These are phyloP conservation scores for Pythium graminicola DNA, from an alignment of 352 stramenopile genomes.

Conservation along the genomic window DNA sequence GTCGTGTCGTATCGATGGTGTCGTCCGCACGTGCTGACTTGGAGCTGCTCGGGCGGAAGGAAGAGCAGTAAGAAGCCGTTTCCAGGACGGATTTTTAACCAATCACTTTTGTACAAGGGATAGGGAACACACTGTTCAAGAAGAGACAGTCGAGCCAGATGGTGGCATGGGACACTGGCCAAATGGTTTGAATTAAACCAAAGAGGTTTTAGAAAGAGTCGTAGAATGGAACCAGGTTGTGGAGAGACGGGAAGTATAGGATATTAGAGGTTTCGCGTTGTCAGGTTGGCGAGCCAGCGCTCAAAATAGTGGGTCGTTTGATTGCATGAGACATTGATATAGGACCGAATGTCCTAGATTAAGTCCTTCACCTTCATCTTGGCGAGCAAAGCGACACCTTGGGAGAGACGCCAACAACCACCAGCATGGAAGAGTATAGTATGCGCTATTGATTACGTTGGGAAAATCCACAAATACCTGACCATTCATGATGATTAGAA, in stretches of 20 bases:
- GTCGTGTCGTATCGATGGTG: background rate
- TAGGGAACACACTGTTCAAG: background rate
- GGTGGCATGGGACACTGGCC: background rate
- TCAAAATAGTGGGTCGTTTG: slow-evolving; percentile 2
- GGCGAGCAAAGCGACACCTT: background rate
- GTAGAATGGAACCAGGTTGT: too few relatives aligned
- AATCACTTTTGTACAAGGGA: background rate
- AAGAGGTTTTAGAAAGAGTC: too few relatives aligned
- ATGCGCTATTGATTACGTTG: background rate
- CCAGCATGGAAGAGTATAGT: slow-evolving; percentile 13
- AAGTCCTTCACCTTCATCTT: background rate
- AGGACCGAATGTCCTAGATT: slow-evolving; percentile 1
- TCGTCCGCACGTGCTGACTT: slow-evolving; percentile 12
- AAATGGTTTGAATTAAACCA: too few relatives aligned
- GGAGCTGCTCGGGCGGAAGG: slow-evolving; percentile 1
- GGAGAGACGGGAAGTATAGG: too few relatives aligned
- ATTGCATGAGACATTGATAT: slow-evolving; percentile 1
- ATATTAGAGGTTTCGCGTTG: too few relatives aligned
- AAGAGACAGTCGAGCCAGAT: background rate
- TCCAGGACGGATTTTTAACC: background rate
- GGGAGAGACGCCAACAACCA: background rate
- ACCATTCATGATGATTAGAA: background rate
- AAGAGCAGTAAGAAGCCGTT: slow-evolving; percentile 12
- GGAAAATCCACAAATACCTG: background rate
- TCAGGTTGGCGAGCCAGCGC: slow-evolving; percentile 9